Evolutionary conservation across 1,284 basidiomycete genomes (phyloP).

Genomic region (Exobasidium cylindrosporum): DNA sequence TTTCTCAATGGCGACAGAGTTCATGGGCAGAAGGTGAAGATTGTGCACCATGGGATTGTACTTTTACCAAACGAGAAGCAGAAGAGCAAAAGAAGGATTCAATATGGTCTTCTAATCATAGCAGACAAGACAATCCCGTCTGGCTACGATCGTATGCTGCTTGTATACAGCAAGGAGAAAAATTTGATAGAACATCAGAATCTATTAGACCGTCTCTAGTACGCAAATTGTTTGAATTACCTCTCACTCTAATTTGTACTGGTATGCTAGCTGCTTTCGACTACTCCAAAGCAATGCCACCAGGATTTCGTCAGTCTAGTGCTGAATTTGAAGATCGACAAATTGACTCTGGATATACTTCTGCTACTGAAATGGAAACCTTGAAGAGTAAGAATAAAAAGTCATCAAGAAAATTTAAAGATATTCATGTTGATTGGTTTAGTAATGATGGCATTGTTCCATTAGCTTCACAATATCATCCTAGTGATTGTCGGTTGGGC

Average conservation of each 20-base stretch:
- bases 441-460: constrained; percentile 39
- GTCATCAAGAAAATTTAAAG: background rate
- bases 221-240: too few relatives aligned
- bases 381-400: background rate
- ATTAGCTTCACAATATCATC: constrained; percentile 34
- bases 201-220: too few relatives aligned
- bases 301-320: background rate
- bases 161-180: too few relatives aligned
- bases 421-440: constrained; percentile 21
- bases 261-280: too few relatives aligned
- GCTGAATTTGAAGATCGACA: background rate
- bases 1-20: constrained; percentile 26
- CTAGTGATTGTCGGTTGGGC: constrained; percentile 20
- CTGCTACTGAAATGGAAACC: constrained; percentile 2
- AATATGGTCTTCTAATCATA: constrained; percentile 24
- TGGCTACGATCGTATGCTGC: constrained; percentile 32
- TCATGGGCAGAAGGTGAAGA: constrained; percentile 37
- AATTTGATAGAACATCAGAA: too few relatives aligned
- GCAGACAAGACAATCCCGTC: too few relatives aligned
- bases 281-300: constrained; percentile 18
- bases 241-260: constrained; percentile 19
- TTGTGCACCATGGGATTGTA: constrained; percentile 41
- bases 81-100: constrained; percentile 9
- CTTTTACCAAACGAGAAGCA: constrained; percentile 23
- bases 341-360: constrained; percentile 5